Percentiles rank a stretch among this genome's conserved stretches.
phyloP scores from a whole-genome alignment of 306 rosid species.

The Hylodesmum podocarpum region DNA sequence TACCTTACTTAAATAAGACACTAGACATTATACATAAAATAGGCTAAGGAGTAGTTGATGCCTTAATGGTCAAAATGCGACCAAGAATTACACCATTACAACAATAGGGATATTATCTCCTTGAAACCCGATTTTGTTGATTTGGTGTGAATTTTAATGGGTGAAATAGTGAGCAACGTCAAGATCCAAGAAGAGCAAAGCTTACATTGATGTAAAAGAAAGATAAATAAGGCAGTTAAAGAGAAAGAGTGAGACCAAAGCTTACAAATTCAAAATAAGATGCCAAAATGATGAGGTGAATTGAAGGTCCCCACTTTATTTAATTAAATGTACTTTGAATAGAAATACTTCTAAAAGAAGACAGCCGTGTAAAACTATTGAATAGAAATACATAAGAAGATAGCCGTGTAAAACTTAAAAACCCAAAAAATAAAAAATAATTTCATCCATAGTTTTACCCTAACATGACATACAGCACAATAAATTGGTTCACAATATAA shows the following conservation, averaged over 20 bases:
- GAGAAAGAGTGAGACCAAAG: background rate
- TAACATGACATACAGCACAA: too few relatives aligned
- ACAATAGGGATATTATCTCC: slow-evolving; percentile 26
- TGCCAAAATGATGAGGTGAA: slow-evolving; percentile 40
- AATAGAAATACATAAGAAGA: too few relatives aligned
- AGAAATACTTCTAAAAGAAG: too few relatives aligned
- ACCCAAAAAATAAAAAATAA: too few relatives aligned
- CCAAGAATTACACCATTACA: slow-evolving; percentile 2
- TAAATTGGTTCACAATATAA: too few relatives aligned
- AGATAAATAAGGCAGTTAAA: background rate
- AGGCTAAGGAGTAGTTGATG: background rate
- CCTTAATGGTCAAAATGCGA: background rate
- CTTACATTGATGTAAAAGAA: slow-evolving; percentile 17
- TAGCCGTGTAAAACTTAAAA: too few relatives aligned
- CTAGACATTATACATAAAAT: background rate
- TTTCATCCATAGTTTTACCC: too few relatives aligned
- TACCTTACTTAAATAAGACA: background rate
- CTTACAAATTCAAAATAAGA: slow-evolving; percentile 37
- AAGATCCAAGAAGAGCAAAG: slow-evolving; percentile 24
- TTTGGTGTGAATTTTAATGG: slow-evolving; percentile 8
- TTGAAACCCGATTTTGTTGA: slow-evolving; percentile 29
- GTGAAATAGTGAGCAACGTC: slow-evolving; percentile 10
- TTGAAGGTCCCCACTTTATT: background rate
- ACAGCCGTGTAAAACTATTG: too few relatives aligned
- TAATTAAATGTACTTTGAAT: too few relatives aligned